phyloP scores from a whole-genome alignment of 805 yeast genomes.

The Wickerhamomyces canadensis region DNA sequence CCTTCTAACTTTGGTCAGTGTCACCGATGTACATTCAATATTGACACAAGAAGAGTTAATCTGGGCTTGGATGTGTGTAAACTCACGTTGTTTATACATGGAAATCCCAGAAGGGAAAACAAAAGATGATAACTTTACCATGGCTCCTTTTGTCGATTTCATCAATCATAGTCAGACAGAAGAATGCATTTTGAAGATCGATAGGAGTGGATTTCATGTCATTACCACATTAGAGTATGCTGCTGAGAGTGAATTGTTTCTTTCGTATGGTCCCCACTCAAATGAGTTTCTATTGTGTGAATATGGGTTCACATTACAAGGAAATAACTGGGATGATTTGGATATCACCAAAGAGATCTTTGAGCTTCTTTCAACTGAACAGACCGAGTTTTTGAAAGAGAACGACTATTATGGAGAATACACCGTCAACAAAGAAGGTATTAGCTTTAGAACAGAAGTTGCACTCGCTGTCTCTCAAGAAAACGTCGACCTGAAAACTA shows the following conservation, averaged over 20 bases:
- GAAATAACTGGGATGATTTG: conserved; percentile 64
- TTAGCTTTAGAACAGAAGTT: conserved; percentile 71
- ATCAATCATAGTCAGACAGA: conserved; percentile 59
- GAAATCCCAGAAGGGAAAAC: conserved; percentile 49
- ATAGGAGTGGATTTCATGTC: conserved; percentile 48
- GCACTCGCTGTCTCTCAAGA: conserved; percentile 60
- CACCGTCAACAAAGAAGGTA: conserved; percentile 45
- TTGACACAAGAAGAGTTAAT: conserved; percentile 29
- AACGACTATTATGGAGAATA: conserved; percentile 69
- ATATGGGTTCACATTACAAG: conserved; percentile 68
- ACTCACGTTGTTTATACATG: conserved; percentile 87
- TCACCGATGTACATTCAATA: background rate
- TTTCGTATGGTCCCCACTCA: conserved; percentile 86
- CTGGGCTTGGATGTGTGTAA: conserved; percentile 83
- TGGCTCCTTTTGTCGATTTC: conserved; percentile 90
- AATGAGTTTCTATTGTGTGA: conserved; percentile 79
- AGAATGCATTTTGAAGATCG: conserved; percentile 47
- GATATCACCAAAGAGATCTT: conserved; percentile 50
- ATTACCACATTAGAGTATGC: conserved; percentile 29
- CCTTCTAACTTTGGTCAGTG: conserved; percentile 8
- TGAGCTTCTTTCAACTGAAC: conserved; percentile 31
- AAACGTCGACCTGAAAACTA: conserved; percentile 11
- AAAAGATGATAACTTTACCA: conserved; percentile 64
- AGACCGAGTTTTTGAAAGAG: conserved; percentile 40
- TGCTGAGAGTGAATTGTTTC: conserved; percentile 50